Evolutionary conservation across 2,329 filamentous ascomycete species (phyloP).

Genomic region (Ascochyta fabae): DNA sequence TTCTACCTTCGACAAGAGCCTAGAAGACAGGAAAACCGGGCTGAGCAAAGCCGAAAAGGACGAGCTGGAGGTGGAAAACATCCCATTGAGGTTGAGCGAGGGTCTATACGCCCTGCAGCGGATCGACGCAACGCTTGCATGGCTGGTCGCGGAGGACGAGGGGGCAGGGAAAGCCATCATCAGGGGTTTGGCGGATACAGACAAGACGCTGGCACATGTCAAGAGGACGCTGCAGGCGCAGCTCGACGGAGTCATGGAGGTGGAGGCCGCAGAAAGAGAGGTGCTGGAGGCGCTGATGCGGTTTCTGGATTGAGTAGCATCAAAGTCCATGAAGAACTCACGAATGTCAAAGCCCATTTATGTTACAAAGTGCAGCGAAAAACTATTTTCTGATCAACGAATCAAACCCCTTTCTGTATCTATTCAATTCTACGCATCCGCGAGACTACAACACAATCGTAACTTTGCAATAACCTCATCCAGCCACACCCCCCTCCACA

Average conservation of each 20-base stretch:
- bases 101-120: conserved; percentile 84
- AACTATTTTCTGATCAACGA: no score
- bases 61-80: conserved; percentile 71
- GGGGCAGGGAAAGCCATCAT: conserved; percentile 72
- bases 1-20: conserved; percentile 66
- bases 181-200: conserved; percentile 69
- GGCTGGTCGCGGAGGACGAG: conserved; percentile 88
- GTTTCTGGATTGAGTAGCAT: conserved; percentile 32
- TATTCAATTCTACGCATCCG: no score
- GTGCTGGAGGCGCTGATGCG: conserved; percentile 67
- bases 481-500: no score
- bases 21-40: conserved; percentile 63
- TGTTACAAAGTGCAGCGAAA: no score
- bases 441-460: no score
- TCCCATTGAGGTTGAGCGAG: conserved; percentile 78
- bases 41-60: conserved; percentile 66
- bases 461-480: no score
- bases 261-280: conserved; percentile 63
- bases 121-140: conserved; percentile 84
- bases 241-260: conserved; percentile 62
- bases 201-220: conserved; percentile 69
- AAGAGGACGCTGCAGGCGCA: conserved; percentile 73
- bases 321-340: no score
- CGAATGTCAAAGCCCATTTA: no score
- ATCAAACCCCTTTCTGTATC: no score